Evolutionary conservation across 169 alveolate species (phyloP).

Genomic region (Plasmodium vivax): DNA sequence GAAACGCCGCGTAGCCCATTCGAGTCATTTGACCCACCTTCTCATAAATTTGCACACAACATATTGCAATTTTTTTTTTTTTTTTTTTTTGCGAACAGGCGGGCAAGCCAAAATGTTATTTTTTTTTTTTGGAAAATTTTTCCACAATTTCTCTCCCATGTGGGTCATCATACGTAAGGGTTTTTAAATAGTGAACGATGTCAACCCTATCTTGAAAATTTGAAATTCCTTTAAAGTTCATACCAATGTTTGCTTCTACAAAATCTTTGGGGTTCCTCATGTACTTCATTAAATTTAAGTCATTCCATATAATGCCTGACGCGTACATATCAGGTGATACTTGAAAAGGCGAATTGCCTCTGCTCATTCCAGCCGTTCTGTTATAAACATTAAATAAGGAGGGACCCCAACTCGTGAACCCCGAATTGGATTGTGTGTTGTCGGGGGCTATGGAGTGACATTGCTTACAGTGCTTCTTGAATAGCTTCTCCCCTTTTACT

Average conservation of each 20-base stretch:
- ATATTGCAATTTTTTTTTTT: neutral
- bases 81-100: neutral
- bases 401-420: conserved; percentile 86
- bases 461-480: conserved; percentile 89
- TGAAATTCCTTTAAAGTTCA: conserved; percentile 85
- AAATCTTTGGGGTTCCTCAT: conserved; percentile 85
- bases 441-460: conserved; percentile 89
- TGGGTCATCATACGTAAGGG: conserved; percentile 84
- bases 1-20: neutral
- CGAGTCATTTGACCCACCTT: neutral
- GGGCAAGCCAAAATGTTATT: neutral
- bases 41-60: neutral
- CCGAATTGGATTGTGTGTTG: conserved; percentile 82
- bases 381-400: conserved; percentile 86
- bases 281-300: conserved; percentile 86
- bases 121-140: conserved; percentile 64
- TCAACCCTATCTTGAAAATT: conserved; percentile 87
- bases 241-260: conserved; percentile 81
- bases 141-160: conserved; percentile 78
- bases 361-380: conserved; percentile 85
- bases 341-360: conserved; percentile 79
- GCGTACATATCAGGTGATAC: conserved; percentile 77
- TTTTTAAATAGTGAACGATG: conserved; percentile 83
- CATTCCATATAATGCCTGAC: conserved; percentile 88
- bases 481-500: conserved; percentile 84